Evolutionary conservation across 1,139 yeast species (phyloP), one percentile per base, ranked within the genome.

Genomic region (Saccharomyces hybrid): DNA sequence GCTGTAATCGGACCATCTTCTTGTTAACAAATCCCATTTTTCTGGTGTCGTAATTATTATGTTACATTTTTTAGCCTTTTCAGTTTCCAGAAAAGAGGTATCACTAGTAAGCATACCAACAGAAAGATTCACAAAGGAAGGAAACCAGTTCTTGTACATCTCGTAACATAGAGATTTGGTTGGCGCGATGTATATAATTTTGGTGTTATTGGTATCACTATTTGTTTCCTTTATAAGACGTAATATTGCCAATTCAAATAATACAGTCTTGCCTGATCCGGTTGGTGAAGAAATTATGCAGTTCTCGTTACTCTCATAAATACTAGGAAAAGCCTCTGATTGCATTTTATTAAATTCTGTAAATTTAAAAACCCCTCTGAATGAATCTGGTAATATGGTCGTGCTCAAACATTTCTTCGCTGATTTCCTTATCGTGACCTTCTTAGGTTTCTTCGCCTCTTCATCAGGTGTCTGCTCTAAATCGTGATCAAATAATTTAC

Each of bases 31-130:
- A 59, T 80, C 84, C 82, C 83, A 79, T 64, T 80, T 80, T 63
- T 81, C 84, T 1, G 84, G 83, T 0, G 84, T 81, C 1, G 82
- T 74, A 8, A 81, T 73, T 8, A 81, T 76, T 4, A 81, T 70
- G 50, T 76, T 75, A 3, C 79, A 72, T 28, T 64, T 71, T 56
- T 72, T 73, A 0, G 77, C 77, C 25, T 66, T 70, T 5, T 75
- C 78, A 2, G 76, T 63, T 52, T 78, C 81, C 9, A 64, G 54
- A 9, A 65, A 64, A 2, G 74, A 62, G 0, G 82, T 76, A 58
- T 79, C 84, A 51, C 82, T 74, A 0, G 84, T 80, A 46, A 81
- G 63, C 42, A 77, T 64, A 0, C 80, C 82, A 6, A 79, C 79
- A 3, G 71, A 63, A 11, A 77, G 56, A 11, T 72, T 70, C 6